These are phyloP conservation scores for Spencermartinsiella ligniputridi DNA, from an alignment of 1,139 yeast genomes.

Conservation along the genomic window DNA sequence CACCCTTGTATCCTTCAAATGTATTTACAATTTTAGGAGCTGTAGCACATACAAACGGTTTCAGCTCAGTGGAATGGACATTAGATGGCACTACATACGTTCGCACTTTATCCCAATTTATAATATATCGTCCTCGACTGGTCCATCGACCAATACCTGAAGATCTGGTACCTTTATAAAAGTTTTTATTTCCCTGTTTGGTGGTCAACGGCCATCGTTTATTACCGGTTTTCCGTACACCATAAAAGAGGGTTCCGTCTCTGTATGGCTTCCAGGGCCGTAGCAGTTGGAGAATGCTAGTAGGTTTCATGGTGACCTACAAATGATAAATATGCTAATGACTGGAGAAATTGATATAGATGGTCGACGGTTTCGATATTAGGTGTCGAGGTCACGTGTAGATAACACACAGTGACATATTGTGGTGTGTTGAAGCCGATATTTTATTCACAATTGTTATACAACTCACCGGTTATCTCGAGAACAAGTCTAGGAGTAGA, in stretches of 20 bases:
- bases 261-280: slow-evolving; percentile 82
- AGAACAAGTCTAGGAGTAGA: no score
- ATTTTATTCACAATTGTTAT: no score
- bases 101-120: slow-evolving; percentile 82
- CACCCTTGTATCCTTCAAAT: slow-evolving; percentile 64
- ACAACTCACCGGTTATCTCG: no score
- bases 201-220: slow-evolving; percentile 84
- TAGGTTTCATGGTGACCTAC: slow-evolving; percentile 37
- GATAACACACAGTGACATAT: no score
- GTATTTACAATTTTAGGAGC: slow-evolving; percentile 67
- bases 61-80: slow-evolving; percentile 43
- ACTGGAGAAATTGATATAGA: no score
- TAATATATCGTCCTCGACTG: slow-evolving; percentile 64
- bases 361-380: no score
- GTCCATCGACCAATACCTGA: slow-evolving; percentile 86
- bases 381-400: no score
- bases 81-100: slow-evolving; percentile 79
- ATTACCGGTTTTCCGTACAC: slow-evolving; percentile 69
- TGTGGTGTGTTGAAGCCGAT: no score
- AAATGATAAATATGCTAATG: no score
- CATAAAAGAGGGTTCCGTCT: slow-evolving; percentile 84
- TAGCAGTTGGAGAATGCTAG: slow-evolving; percentile 42
- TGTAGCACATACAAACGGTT: slow-evolving; percentile 70
- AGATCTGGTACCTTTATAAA: slow-evolving; percentile 94
- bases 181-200: slow-evolving; percentile 90